Conservation (phyloP, 2,329 filamentous ascomycete species). For the Verticillium isaacii region DNA sequence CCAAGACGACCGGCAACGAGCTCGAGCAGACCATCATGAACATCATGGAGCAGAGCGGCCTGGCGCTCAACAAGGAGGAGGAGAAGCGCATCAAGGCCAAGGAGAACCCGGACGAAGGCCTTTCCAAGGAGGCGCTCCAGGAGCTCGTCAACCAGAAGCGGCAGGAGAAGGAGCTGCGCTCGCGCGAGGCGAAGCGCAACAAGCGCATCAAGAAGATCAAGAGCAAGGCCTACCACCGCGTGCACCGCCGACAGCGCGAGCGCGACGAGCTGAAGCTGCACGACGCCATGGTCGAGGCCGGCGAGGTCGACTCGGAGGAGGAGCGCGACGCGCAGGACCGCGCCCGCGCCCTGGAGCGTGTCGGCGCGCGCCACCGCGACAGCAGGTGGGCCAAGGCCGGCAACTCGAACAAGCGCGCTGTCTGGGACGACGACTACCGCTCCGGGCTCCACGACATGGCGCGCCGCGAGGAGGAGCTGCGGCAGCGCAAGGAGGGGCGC, state of each 20-base stretch:
- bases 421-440: conserved; percentile 85
- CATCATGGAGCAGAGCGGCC: conserved; percentile 85
- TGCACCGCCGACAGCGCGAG: conserved; percentile 73
- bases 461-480: conserved; percentile 74
- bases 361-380: conserved; percentile 79
- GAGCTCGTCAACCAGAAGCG: conserved; percentile 71
- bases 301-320: conserved; percentile 59
- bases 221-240: conserved; percentile 87
- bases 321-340: conserved; percentile 65
- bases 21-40: conserved; percentile 81
- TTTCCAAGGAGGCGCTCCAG: conserved; percentile 68
- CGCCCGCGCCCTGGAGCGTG: conserved; percentile 74
- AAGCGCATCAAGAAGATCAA: conserved; percentile 99
- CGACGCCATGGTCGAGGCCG: conserved; percentile 50
- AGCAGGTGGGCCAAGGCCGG: conserved; percentile 90
- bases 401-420: conserved; percentile 71
- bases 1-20: conserved; percentile 63
- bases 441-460: conserved; percentile 76
- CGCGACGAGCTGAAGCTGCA: conserved; percentile 48
- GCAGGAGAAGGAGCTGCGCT: conserved; percentile 76
- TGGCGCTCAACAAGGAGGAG: conserved; percentile 46
- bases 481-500: conserved; percentile 72
- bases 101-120: conserved; percentile 62
- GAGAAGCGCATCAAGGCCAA: conserved; percentile 40
- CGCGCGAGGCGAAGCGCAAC: conserved; percentile 80